phyloP scores from a whole-genome alignment of 305 asterid genomes.

The Salvia sclarea region DNA sequence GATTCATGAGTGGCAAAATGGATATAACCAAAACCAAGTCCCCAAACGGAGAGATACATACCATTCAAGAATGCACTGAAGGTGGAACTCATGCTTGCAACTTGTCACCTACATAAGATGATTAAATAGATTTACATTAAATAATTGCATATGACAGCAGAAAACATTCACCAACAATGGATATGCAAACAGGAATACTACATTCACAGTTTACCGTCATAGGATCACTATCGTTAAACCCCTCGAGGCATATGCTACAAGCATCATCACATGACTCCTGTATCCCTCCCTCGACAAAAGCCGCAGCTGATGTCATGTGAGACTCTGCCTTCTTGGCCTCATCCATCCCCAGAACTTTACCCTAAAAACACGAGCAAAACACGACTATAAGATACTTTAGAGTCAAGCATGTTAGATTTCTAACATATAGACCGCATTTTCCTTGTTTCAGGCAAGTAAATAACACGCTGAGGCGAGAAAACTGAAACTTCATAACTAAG shows the following conservation, averaged over 20 bases:
- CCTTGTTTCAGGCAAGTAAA: not conserved
- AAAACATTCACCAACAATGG: not conserved
- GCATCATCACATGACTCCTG: conserved; percentile 89
- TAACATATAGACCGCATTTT: conserved; percentile 4
- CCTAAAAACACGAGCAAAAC: conserved; percentile 1
- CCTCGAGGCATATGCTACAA: conserved; percentile 92
- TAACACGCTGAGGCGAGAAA: not conserved
- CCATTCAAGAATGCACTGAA: conserved; percentile 93
- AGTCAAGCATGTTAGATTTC: not conserved
- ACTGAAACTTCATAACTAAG: not conserved
- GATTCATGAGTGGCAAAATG: not conserved
- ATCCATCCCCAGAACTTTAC: conserved; percentile 50
- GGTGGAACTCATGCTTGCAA: conserved; percentile 89
- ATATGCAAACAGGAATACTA: not conserved
- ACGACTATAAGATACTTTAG: not conserved
- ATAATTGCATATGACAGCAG: not conserved
- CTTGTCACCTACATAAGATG: conserved; percentile 53
- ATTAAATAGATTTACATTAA: conserved; percentile 24
- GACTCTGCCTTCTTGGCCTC: conserved; percentile 50
- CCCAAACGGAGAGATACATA: conserved; percentile 24
- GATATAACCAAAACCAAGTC: not conserved
- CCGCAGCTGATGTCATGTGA: conserved; percentile 72
- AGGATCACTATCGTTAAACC: conserved; percentile 70
- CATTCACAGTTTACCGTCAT: conserved; percentile 52
- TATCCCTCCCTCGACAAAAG: conserved; percentile 85